phyloP scores from a whole-genome alignment of 2,329 filamentous ascomycete genomes.

The Aspergillus ochraceus region DNA sequence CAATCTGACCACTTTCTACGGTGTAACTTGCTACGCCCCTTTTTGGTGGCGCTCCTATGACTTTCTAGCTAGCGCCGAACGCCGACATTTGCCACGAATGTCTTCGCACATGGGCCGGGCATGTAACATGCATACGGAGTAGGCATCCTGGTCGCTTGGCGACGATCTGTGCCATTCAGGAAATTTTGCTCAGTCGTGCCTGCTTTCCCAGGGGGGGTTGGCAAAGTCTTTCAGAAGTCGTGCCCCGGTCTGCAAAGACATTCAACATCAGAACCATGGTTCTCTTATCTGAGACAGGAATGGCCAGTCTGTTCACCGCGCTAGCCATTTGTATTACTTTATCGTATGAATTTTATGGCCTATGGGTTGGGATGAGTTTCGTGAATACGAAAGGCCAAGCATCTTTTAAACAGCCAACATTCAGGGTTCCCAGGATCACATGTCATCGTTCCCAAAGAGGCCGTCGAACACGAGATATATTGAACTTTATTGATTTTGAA shows the following conservation, averaged over 20 bases:
- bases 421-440: neutral
- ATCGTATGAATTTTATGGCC: neutral
- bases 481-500: neutral
- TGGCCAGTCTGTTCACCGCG: neutral
- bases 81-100: neutral
- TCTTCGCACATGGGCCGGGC: neutral
- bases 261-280: neutral
- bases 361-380: neutral
- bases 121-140: neutral
- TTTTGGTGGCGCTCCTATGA: neutral
- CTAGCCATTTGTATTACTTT: neutral
- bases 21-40: no score
- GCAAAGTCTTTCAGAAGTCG: neutral
- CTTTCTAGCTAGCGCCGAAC: neutral
- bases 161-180: neutral
- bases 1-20: neutral
- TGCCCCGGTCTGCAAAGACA: neutral
- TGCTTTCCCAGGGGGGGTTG: neutral
- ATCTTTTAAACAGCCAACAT: neutral
- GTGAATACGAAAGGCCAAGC: neutral
- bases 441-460: neutral
- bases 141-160: neutral
- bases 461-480: neutral
- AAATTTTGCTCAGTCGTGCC: neutral
- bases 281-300: neutral